A percentile compares a stretch with the other conserved stretches of the same genome.
These are phyloP conservation scores for Mortierella claussenii DNA, from an alignment of 192 early-diverging fungal genomes.

Conservation along the genomic window DNA sequence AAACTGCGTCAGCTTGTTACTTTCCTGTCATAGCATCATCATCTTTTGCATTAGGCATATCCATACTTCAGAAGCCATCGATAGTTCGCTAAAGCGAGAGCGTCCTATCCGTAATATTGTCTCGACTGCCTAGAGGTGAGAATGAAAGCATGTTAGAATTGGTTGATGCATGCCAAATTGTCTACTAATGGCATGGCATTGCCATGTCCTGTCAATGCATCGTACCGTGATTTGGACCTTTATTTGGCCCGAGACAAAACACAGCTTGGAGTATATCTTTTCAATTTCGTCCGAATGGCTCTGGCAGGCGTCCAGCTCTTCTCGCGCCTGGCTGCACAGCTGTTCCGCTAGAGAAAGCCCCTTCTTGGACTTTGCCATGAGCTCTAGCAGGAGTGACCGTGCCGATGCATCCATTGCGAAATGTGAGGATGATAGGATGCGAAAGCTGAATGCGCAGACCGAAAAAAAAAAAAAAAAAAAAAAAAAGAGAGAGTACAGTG, in stretches of 20 bases:
- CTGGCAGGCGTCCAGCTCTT: slow-evolving; percentile 44
- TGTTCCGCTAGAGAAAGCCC: slow-evolving; percentile 47
- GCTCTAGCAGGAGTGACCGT: slow-evolving; percentile 36
- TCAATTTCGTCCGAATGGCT: slow-evolving; percentile 48
- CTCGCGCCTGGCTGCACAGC: slow-evolving; percentile 41
- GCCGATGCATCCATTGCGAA: slow-evolving; percentile 39
- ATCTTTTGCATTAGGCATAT: too few relatives aligned
- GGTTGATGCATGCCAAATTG: neutral
- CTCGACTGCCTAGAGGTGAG: slow-evolving; percentile 22
- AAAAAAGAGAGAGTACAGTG: neutral
- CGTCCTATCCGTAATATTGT: slow-evolving; percentile 29
- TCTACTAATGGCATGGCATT: neutral
- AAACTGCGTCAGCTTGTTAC: neutral
- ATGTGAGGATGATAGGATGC: neutral
- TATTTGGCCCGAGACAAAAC: slow-evolving; percentile 50
- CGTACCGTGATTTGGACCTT: slow-evolving; percentile 39
- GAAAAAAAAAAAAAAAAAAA: neutral
- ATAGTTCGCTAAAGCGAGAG: slow-evolving; percentile 21
- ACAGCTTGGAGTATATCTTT: slow-evolving; percentile 50
- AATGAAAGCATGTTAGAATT: neutral
- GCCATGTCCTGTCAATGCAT: neutral
- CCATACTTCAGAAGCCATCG: slow-evolving; percentile 25
- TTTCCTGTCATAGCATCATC: too few relatives aligned
- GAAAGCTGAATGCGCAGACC: too few relatives aligned
- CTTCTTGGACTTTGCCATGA: slow-evolving; percentile 50